Evolutionary conservation across 1,139 yeast species (phyloP).

Genomic region (Eremothecium sinecaudum): DNA sequence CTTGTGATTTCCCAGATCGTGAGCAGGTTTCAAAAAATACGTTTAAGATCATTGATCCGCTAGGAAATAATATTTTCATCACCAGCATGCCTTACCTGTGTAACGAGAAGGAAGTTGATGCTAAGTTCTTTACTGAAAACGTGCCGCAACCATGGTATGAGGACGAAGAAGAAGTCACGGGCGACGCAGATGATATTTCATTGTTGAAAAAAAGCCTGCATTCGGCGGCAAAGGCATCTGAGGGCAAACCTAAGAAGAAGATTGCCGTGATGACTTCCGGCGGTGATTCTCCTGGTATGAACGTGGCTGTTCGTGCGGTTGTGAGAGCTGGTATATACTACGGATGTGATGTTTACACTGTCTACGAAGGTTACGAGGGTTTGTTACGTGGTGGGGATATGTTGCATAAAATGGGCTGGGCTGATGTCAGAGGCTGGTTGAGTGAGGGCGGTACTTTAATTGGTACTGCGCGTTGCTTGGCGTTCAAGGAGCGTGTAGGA

Average conservation of each 20-base stretch:
- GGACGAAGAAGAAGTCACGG: conserved; percentile 5
- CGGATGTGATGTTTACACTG: conserved; percentile 64
- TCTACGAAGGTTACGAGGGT: conserved; percentile 74
- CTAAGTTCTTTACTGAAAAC: conserved; percentile 27
- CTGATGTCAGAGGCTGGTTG: conserved; percentile 66
- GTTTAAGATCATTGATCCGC: conserved; percentile 42
- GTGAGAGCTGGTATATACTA: conserved; percentile 63
- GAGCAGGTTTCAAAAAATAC: conserved; percentile 25
- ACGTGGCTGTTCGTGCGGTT: conserved; percentile 72
- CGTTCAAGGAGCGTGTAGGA: conserved; percentile 59
- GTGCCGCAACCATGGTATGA: too few species aligned
- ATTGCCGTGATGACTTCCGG: conserved; percentile 84
- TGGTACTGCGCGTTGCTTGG: conserved; percentile 71
- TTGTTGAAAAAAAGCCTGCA: conserved; percentile 6
- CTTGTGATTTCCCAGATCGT: conserved; percentile 30
- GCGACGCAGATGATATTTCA: conserved; percentile 7
- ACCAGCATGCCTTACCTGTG: conserved; percentile 25
- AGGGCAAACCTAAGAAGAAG: conserved; percentile 35
- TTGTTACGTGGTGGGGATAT: conserved; percentile 60
- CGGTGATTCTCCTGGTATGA: conserved; percentile 85
- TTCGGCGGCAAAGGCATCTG: conserved; percentile 18
- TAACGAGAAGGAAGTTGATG: conserved; percentile 29
- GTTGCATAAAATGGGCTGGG: conserved; percentile 62
- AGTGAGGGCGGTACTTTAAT: conserved; percentile 73
- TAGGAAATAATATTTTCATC: conserved; percentile 46